A percentile compares a stretch with the other conserved stretches of the same genome.
phyloP scores from a whole-genome alignment of 306 rosid genomes.

The Trichosanthes cucumerina region DNA sequence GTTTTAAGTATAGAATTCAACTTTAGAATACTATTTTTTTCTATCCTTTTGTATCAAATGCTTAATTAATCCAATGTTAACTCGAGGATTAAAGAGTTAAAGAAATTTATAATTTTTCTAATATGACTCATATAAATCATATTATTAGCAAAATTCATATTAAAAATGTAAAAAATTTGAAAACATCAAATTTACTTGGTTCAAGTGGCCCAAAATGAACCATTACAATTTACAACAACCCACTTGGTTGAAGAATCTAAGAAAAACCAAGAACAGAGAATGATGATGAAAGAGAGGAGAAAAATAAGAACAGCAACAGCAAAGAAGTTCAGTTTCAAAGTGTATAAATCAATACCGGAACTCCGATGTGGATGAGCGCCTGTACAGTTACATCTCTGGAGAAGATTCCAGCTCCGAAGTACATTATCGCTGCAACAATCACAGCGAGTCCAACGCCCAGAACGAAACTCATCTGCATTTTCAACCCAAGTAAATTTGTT shows the following conservation, averaged over 20 bases:
- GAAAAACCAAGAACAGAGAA: neutral
- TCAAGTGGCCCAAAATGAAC: too few relatives aligned
- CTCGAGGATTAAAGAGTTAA: too few relatives aligned
- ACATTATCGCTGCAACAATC: conserved; percentile 12
- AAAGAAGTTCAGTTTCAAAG: neutral
- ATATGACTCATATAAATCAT: too few relatives aligned
- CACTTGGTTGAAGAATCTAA: neutral
- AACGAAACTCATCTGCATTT: conserved; percentile 28
- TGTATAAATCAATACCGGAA: conserved; percentile 15
- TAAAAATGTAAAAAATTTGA: too few relatives aligned
- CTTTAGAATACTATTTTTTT: too few relatives aligned
- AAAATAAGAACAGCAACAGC: neutral
- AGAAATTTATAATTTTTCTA: too few relatives aligned
- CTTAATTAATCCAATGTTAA: too few relatives aligned
- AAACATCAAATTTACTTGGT: too few relatives aligned
- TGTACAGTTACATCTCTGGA: conserved; percentile 19
- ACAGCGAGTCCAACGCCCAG: conserved; percentile 20
- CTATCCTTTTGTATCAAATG: too few relatives aligned
- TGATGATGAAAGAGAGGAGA: neutral
- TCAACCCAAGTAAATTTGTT: neutral
- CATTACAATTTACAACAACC: too few relatives aligned
- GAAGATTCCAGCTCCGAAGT: conserved; percentile 21
- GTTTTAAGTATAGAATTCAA: too few relatives aligned
- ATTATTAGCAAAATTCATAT: too few relatives aligned
- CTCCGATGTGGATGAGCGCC: conserved; percentile 25